Conservation (phyloP, 305 asterid species). For the Vinca major region DNA sequence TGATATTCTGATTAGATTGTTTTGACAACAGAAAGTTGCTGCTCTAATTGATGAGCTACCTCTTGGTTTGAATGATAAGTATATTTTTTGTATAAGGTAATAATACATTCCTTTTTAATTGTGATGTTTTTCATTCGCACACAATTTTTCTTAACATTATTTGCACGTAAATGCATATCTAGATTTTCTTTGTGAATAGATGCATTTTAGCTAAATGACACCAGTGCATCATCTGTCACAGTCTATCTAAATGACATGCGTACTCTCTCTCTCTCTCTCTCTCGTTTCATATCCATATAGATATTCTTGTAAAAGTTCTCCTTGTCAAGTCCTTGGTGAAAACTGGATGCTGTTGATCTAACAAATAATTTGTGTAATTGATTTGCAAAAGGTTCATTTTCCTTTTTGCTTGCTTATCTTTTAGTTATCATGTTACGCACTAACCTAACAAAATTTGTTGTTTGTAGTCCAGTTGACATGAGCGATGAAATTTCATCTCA, state of each 20-base stretch:
- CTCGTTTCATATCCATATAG: not conserved
- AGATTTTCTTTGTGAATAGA: not conserved
- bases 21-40: constrained; percentile 67
- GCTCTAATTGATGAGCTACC: constrained; percentile 80
- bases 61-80: constrained; percentile 64
- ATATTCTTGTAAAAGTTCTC: not conserved
- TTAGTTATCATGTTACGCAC: not conserved
- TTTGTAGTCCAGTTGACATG: constrained; percentile 82
- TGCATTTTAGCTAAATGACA: not conserved
- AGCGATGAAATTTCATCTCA: constrained; percentile 67
- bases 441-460: constrained; percentile 19
- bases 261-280: not conserved
- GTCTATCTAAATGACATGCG: not conserved
- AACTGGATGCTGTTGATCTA: not conserved
- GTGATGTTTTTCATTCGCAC: constrained; percentile 11
- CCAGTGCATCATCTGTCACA: not conserved
- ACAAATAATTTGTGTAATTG: not conserved
- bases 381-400: not conserved
- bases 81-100: constrained; percentile 74
- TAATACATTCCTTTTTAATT: constrained; percentile 8
- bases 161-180: constrained; percentile 2
- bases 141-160: constrained; percentile 3
- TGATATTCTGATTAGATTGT: constrained; percentile 9
- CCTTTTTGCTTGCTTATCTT: not conserved
- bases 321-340: not conserved